phyloP scores from a whole-genome alignment of 2,329 filamentous ascomycete genomes.

The Talaromyces sp. region DNA sequence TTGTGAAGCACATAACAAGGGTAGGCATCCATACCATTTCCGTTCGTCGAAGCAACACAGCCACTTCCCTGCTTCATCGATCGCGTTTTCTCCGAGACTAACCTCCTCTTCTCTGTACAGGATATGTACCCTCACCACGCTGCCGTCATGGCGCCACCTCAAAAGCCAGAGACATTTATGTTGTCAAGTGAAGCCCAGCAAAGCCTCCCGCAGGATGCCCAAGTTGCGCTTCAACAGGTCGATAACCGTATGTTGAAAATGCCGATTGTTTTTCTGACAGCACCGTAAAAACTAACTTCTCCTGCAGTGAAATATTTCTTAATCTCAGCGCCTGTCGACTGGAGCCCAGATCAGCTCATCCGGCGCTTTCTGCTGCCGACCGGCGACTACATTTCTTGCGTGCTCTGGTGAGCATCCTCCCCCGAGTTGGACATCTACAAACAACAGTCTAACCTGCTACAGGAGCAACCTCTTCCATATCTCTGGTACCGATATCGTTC shows the following conservation, averaged over 20 bases:
- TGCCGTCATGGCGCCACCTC: constrained; percentile 80
- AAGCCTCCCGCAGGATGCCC: constrained; percentile 89
- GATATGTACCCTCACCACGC: constrained; percentile 74
- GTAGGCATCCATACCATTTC: neutral
- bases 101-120: constrained; percentile 10
- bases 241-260: constrained; percentile 73
- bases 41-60: neutral
- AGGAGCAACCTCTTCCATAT: constrained; percentile 99
- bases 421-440: neutral
- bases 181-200: constrained; percentile 95
- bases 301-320: constrained; percentile 94
- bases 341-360: constrained; percentile 95
- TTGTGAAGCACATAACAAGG: neutral
- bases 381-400: constrained; percentile 97
- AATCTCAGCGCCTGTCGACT: constrained; percentile 96
- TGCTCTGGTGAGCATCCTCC: constrained; percentile 65
- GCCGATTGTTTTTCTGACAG: neutral
- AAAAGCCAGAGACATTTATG: constrained; percentile 99
- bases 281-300: constrained; percentile 13
- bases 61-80: neutral
- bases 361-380: constrained; percentile 91
- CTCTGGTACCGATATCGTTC: constrained; percentile 96
- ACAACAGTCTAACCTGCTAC: constrained; percentile 13
- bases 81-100: neutral
- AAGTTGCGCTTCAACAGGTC: constrained; percentile 95